Conservation (phyloP, 78 protist genomes). For the Carpediemonas membranifera region DNA sequence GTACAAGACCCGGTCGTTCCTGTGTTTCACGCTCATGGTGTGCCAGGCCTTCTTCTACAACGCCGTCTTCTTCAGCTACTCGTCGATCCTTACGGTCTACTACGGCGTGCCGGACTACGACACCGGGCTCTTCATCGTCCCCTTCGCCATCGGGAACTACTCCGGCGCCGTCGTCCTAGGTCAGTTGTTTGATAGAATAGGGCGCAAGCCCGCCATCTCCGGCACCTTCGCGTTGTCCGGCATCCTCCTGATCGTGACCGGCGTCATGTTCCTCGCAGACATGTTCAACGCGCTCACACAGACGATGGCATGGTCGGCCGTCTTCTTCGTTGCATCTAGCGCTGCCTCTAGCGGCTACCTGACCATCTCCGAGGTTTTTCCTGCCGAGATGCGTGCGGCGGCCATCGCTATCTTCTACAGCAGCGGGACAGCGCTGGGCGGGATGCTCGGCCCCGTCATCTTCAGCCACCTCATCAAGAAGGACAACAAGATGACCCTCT, state of each 20-base stretch:
- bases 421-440: not conserved
- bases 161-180: not conserved
- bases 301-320: not conserved
- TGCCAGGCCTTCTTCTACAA: not conserved
- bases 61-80: not conserved
- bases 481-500: not conserved
- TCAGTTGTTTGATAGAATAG: not conserved
- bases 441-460: not conserved
- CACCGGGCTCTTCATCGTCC: not conserved
- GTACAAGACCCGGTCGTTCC: not conserved
- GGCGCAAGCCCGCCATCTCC: not conserved
- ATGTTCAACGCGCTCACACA: not conserved
- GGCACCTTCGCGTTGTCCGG: not conserved
- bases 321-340: not conserved
- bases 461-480: not conserved
- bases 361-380: not conserved
- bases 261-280: not conserved
- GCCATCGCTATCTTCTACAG: not conserved
- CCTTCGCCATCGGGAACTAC: not conserved
- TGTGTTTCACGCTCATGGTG: not conserved
- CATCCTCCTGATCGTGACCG: not conserved
- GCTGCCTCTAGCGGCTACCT: not conserved
- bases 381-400: not conserved
- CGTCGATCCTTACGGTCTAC: too few species aligned
- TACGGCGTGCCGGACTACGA: too few species aligned